phyloP scores from a whole-genome alignment of 805 yeast species.

The Saccharomycopsis fodiens region DNA sequence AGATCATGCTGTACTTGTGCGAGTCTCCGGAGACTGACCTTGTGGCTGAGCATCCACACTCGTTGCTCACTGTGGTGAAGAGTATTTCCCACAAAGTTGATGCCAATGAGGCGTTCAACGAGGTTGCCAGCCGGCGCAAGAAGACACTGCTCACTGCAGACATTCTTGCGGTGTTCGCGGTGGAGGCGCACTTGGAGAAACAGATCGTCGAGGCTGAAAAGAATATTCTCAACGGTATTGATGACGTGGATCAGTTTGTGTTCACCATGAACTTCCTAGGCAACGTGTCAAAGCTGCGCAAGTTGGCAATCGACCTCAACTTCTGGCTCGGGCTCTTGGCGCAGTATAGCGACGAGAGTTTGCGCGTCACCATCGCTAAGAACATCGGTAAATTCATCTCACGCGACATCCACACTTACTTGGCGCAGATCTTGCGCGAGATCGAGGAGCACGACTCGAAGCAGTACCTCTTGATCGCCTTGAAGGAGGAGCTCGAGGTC shows the following conservation, averaged over 20 bases:
- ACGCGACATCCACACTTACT: slow-evolving; percentile 30
- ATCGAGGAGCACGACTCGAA: slow-evolving; percentile 23
- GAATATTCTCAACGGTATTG: neutral
- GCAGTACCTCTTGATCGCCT: slow-evolving; percentile 26
- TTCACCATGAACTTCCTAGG: slow-evolving; percentile 17
- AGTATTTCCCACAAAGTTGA: slow-evolving; percentile 14
- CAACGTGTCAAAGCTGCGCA: slow-evolving; percentile 11
- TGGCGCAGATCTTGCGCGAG: slow-evolving; percentile 32
- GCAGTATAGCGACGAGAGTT: slow-evolving; percentile 23
- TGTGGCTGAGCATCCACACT: slow-evolving; percentile 2
- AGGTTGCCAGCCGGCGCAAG: neutral
- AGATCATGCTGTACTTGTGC: slow-evolving; percentile 9
- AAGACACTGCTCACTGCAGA: slow-evolving; percentile 8
- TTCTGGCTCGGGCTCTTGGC: slow-evolving; percentile 11
- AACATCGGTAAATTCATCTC: slow-evolving; percentile 45
- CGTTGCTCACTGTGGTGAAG: slow-evolving; percentile 6
- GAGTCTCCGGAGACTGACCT: neutral
- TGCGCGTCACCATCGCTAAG: slow-evolving; percentile 42
- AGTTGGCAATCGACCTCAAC: slow-evolving; percentile 14
- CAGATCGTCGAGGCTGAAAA: slow-evolving; percentile 12
- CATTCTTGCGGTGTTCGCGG: slow-evolving; percentile 11
- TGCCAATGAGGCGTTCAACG: slow-evolving; percentile 14
- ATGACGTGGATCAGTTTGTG: slow-evolving; percentile 3
- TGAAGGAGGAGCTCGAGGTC: slow-evolving; percentile 26
- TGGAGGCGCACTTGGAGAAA: slow-evolving; percentile 7